Evolutionary conservation across 2,329 filamentous ascomycete species (phyloP), one percentile per base, ranked within the genome.

Genomic region (Ceratocystis colombiana): DNA sequence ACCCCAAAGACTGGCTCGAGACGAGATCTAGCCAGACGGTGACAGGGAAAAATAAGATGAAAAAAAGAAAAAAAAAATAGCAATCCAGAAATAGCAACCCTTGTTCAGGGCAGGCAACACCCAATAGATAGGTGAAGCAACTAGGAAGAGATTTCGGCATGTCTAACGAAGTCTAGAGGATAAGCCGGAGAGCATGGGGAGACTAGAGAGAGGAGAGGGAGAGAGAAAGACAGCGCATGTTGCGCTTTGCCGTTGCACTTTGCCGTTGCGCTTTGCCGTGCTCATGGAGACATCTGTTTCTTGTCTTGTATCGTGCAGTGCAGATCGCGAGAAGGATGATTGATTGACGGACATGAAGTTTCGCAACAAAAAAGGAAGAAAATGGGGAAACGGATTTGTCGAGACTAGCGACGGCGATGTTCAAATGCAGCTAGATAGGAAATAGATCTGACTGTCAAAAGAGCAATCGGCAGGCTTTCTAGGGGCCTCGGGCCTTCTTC

Each of bases 371-470:
- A n/a, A 59, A 33, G n/a, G 30, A n/a, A 25, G 55, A 37, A 59
- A 59, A 59, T 33, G 55, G 55, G 55, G n/a, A 59, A 59, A 59
- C 33, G 12, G 6, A 59, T 33, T 59, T 59, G 28, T 59, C 55
- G 55, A 59, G 55, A 15, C 55, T 30, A 37, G 28, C 7, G 28
- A 20, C 55, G 5, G 28, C 3, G 15, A 59, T 59, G 55, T 30
- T 37, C 28, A 37, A 4, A 37, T 41, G 33, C 15, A 37, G 55
- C 55, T 12, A 59, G 33, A 59, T 8, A 59, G n/a, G 55, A 30
- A 59, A 59, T 59, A 59, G 55, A 59, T 59, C 55, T 59, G 55
- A 37, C 28, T 59, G 55, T 59, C 55, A 59, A 59, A 59, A 59
- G 55, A 59, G 55, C 55, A 59, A 59, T 59, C 55, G 55, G 33